Evolutionary conservation across 73 alveolate genomes (phyloP).

Genomic region (Tetrahymena thermophila): DNA sequence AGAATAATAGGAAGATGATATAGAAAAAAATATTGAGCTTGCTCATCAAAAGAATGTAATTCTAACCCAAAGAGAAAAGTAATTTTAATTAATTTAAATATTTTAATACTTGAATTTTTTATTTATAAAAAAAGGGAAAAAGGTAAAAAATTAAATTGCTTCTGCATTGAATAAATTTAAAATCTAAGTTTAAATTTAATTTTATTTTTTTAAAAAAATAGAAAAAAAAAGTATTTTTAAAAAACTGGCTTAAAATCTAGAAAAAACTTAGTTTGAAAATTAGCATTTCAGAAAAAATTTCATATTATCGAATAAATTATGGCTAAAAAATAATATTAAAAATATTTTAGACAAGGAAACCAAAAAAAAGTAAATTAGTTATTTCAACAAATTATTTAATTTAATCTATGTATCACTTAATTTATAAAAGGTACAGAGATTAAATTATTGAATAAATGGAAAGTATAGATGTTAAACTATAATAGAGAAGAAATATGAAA

Average conservation of each 20-base stretch:
- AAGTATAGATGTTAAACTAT: background rate
- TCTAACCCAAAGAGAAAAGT: background rate
- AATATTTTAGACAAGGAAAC: background rate
- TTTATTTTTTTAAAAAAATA: too few species aligned
- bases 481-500: background rate
- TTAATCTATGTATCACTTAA: too few species aligned
- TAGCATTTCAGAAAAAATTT: slow-evolving; percentile 16
- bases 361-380: background rate
- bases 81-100: too few species aligned
- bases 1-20: background rate
- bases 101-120: too few species aligned
- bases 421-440: background rate
- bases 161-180: too few species aligned
- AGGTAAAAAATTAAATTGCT: background rate
- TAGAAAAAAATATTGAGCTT: background rate
- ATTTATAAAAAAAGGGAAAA: background rate
- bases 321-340: slow-evolving; percentile 23
- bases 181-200: too few species aligned
- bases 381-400: too few species aligned
- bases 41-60: too few species aligned
- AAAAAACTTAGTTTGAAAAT: slow-evolving; percentile 9
- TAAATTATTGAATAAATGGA: background rate
- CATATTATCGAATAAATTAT: slow-evolving; percentile 24
- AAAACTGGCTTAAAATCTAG: background rate
- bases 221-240: background rate